Evolutionary conservation across 2,329 filamentous ascomycete species (phyloP).

Genomic region (Balansia obtecta): DNA sequence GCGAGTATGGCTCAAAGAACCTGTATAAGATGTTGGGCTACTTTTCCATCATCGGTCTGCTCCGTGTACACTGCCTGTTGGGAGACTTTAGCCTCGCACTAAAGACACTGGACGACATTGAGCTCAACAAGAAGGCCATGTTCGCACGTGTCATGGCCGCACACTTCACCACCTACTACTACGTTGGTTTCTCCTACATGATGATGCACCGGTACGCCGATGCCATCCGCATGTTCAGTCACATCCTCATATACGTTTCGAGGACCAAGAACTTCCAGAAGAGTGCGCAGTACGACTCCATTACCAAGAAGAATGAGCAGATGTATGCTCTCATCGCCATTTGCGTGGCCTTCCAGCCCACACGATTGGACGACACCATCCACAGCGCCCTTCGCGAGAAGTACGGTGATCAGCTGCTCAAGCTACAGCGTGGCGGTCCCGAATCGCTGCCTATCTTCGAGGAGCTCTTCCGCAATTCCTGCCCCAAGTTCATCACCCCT

Average conservation of each 20-base stretch:
- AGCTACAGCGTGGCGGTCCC: constrained; percentile 90
- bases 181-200: constrained; percentile 99
- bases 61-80: constrained; percentile 90
- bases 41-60: constrained; percentile 95
- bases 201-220: constrained; percentile 99
- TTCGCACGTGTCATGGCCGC: constrained; percentile 98
- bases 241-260: constrained; percentile 98
- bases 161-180: constrained; percentile 99
- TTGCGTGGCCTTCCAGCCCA: constrained; percentile 96
- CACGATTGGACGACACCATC: constrained; percentile 94
- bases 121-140: constrained; percentile 99
- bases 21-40: constrained; percentile 98
- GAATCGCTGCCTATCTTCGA: constrained; percentile 94
- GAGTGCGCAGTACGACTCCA: constrained; percentile 94
- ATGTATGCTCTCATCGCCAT: constrained; percentile 99
- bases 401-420: constrained; percentile 95
- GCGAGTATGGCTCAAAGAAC: constrained; percentile 88
- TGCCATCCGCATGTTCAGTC: constrained; percentile 99
- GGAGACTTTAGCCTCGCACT: constrained; percentile 96
- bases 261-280: constrained; percentile 99
- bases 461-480: constrained; percentile 94
- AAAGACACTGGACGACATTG: constrained; percentile 98
- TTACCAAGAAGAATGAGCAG: constrained; percentile 99
- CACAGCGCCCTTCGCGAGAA: constrained; percentile 97
- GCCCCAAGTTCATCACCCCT: constrained; percentile 98